Evolutionary conservation across 2,329 filamentous ascomycete genomes (phyloP).

Genomic region (Stachybotrys echinatus): DNA sequence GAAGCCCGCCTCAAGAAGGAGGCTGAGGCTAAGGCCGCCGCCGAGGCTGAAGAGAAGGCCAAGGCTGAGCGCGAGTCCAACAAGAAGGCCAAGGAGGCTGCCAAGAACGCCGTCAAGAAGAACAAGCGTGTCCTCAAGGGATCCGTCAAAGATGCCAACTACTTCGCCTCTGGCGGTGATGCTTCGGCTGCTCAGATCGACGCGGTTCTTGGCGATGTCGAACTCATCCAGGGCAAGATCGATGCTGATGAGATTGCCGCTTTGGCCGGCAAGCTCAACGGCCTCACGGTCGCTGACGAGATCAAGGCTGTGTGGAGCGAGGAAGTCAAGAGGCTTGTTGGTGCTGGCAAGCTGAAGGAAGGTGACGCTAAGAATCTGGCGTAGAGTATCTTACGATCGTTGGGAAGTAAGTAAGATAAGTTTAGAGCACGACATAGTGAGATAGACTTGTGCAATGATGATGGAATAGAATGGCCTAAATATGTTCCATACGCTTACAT

Average conservation of each 20-base stretch:
- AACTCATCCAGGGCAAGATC: conserved; percentile 80
- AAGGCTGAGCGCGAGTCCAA: conserved; percentile 76
- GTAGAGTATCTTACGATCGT: conserved; percentile 21
- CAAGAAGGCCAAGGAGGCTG: conserved; percentile 98
- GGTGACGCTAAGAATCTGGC: conserved; percentile 67
- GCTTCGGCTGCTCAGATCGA: conserved; percentile 75
- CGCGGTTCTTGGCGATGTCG: conserved; percentile 76
- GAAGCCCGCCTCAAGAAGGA: conserved; percentile 80
- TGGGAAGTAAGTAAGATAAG: too few species aligned
- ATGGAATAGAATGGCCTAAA: too few species aligned
- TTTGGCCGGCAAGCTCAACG: conserved; percentile 74
- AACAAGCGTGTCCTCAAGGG: conserved; percentile 97
- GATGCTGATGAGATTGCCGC: conserved; percentile 86
- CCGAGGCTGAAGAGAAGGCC: conserved; percentile 80
- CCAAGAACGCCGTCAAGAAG: conserved; percentile 99
- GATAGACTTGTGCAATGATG: conserved; percentile 10
- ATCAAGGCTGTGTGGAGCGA: conserved; percentile 80
- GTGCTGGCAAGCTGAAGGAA: conserved; percentile 79
- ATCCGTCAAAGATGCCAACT: conserved; percentile 96
- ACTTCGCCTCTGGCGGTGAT: conserved; percentile 74
- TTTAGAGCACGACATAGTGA: too few species aligned
- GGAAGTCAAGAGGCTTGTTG: conserved; percentile 73
- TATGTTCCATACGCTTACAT: too few species aligned
- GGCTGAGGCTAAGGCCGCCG: conserved; percentile 72
- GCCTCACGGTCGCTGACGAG: conserved; percentile 71